phyloP scores from a whole-genome alignment of 2,329 filamentous ascomycete genomes.

The Colletotrichum orchidophilum region DNA sequence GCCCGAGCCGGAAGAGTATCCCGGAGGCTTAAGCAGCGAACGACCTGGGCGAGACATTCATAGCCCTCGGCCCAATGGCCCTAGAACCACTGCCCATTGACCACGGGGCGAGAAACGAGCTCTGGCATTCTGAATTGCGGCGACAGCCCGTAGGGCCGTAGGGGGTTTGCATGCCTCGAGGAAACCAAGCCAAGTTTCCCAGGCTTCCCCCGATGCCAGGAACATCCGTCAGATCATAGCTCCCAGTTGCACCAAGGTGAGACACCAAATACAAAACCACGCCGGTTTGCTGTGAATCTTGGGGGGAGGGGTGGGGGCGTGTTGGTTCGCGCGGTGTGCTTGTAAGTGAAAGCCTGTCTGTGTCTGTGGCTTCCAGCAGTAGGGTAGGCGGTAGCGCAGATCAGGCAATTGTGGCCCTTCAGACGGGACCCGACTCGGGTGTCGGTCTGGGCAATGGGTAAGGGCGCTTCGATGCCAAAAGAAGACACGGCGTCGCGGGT shows the following conservation, averaged over 20 bases:
- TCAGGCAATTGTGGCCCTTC: conserved; percentile 15
- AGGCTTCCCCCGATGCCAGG: conserved; percentile 2
- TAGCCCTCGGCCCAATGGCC: neutral
- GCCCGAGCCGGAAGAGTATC: neutral
- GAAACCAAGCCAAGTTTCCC: neutral
- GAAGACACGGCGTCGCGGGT: neutral
- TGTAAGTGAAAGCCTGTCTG: neutral
- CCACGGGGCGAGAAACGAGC: neutral
- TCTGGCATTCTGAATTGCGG: neutral
- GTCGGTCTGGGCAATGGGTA: neutral
- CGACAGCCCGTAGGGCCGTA: neutral
- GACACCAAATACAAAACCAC: conserved; percentile 14
- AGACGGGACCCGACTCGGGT: conserved; percentile 13
- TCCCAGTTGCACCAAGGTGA: conserved; percentile 4
- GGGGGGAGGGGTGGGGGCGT: neutral
- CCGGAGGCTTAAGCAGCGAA: neutral
- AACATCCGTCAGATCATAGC: conserved; percentile 8
- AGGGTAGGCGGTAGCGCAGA: neutral
- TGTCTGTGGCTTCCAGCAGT: neutral
- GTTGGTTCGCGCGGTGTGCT: neutral
- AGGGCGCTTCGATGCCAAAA: neutral
- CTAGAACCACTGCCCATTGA: neutral
- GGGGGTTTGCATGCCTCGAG: neutral
- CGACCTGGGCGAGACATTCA: neutral
- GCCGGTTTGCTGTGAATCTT: neutral